Base-by-base conservation (phyloP, 108 stramenopile species). In the Skeletonema costatum region DNA sequence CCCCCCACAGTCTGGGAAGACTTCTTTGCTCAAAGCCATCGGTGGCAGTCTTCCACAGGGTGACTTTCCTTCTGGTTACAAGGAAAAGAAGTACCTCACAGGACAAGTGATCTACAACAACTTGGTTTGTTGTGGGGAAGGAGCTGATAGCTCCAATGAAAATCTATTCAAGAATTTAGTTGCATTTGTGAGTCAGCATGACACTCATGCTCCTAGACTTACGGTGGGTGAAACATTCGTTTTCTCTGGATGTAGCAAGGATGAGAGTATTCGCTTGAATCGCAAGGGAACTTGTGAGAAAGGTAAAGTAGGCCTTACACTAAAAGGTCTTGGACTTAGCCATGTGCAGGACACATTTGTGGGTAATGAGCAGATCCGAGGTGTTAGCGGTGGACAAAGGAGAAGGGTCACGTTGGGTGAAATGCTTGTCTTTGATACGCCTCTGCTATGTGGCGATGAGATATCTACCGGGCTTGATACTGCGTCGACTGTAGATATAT, bases 381-480 rank as follows among this genome's bases (percentile, higher is more conserved):
- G 87, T 59, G 82, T 88, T 31, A 77, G 75, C 63, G 87, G 87
- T 14, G 87, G 87, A 7, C 87, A 88, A 64, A 62, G 84, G 25
- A 75, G 85, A 60, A 74, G 87, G 39, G 82, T 83, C 11, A 85
- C 77, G 38, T 63, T 86, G 14, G 87, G 84, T 39, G 81, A 82
- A 36, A 70, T 76, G 39, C 60, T 80, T 63, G 39, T 12, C n/a
- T 65, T 64, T 38, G 75, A 73, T 32, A 76, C 81, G 25, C 77
- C 83, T 32, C 61, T 92, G 5, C 59, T 90, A 8, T 88, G 90
- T 9, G 68, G 88, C 36, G 91, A 92, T 77, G 81, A 83, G 19
- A 87, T 92, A 35, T 77, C 86, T 3, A 92, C 85, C 6, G 93
- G 93, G n/a, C 79, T 94, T 31, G 93, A 94, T 76, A 60, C 85